Evolutionary conservation across 495 filamentous ascomycete genomes (phyloP), one percentile per base, ranked within the genome.

Genomic region (Neurospora sp.): DNA sequence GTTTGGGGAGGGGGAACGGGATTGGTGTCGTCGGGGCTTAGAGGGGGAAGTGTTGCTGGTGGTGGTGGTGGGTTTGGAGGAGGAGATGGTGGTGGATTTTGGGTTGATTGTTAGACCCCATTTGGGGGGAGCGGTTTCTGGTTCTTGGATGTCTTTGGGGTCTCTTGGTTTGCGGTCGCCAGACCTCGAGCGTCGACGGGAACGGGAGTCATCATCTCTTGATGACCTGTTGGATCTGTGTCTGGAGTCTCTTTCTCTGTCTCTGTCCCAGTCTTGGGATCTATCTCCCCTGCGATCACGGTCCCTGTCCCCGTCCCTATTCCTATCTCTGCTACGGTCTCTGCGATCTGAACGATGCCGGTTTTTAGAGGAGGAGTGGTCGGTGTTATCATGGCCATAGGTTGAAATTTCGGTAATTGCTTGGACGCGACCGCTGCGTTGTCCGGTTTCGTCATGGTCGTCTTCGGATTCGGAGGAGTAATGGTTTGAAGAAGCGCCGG

Each of bases 401-500:
- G 54, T 66, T 16, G 54, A 66, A 1, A 66, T 66, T 9, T 66
- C 54, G 27, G 54, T 66, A 16, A 66, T 66, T 35, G 23, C 54
- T 66, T 66, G 54, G 6, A 66, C 27, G 14, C 54, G 54, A 18
- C 54, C 27, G 27, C 27, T 62, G 23, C 27, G 23, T 66, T 66
- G 54, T 66, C 5, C 27, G 54, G 54, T 66, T 66, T 35, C 54
- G 31, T 66, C 54, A 9, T 66, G 14, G 72, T 76, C 78, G 27
- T 79, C 69, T 70, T 74, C 8, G 39, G 75, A 72, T 31, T 73
- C 70, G n/a, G 73, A 66, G 10, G 41, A 59, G 11, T 72, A 72
- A 14, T 62, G 46, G 46, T 54, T 54, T 12, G 46, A 59, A 35
- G 54, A 66, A 4, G 54, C 54, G 54, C 54, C 54, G 54, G 54